Percentiles rank a stretch among this genome's conserved stretches.
Conservation (phyloP, 345 rosid genomes). For the Acer campestre region DNA sequence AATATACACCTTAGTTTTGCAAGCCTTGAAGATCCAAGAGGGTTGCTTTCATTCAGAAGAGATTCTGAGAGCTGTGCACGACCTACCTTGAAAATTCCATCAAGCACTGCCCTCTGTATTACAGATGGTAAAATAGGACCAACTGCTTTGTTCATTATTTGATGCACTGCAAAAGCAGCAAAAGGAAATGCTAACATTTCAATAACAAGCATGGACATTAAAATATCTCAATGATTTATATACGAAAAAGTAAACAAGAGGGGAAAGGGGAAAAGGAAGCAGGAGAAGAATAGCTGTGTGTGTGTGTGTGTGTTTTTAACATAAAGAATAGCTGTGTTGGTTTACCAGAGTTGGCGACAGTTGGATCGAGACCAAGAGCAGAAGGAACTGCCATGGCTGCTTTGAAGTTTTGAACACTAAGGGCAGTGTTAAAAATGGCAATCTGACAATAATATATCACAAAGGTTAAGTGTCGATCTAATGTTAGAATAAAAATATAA, state of each 20-base stretch:
- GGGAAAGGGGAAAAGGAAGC: neutral
- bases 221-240: slow-evolving; percentile 3
- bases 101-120: slow-evolving; percentile 71
- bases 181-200: slow-evolving; percentile 17
- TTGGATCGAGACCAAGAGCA: slow-evolving; percentile 84
- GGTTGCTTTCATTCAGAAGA: slow-evolving; percentile 74
- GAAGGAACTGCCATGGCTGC: slow-evolving; percentile 93
- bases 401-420: slow-evolving; percentile 84
- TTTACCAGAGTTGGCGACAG: slow-evolving; percentile 76
- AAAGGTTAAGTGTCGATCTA: slow-evolving; percentile 29
- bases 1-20: slow-evolving; percentile 64
- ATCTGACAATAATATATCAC: slow-evolving; percentile 46
- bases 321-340: neutral
- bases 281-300: neutral
- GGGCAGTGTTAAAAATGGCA: slow-evolving; percentile 77
- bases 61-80: slow-evolving; percentile 85
- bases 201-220: neutral
- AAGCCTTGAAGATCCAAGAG: slow-evolving; percentile 78
- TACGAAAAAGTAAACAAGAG: slow-evolving; percentile 7
- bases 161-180: slow-evolving; percentile 58
- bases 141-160: slow-evolving; percentile 47
- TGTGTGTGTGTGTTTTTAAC: no score
- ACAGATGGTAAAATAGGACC: slow-evolving; percentile 74
- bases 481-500: slow-evolving; percentile 14
- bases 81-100: slow-evolving; percentile 76